These are phyloP conservation scores for Paraglomus brasilianum DNA, from an alignment of 192 early-diverging fungal genomes.

Conservation along the genomic window DNA sequence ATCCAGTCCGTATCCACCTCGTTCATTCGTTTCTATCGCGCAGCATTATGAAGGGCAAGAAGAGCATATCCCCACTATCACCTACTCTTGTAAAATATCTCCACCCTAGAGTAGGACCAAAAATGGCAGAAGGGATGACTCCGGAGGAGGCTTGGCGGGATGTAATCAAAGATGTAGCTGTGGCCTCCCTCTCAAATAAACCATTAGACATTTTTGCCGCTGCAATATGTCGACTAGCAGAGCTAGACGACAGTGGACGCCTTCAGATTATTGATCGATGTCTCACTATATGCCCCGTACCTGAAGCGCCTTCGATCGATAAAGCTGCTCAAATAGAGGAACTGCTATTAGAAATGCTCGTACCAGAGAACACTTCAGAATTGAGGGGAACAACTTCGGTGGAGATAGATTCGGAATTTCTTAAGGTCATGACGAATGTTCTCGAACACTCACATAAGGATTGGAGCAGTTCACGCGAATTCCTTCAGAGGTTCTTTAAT, in stretches of 20 bases:
- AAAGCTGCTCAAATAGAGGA: slow-evolving; percentile 4
- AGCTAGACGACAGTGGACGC: background rate
- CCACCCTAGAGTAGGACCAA: slow-evolving; percentile 21
- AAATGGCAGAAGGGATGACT: slow-evolving; percentile 1
- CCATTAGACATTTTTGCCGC: slow-evolving; percentile 16
- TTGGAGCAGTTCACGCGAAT: slow-evolving; percentile 24
- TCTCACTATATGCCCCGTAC: slow-evolving; percentile 13
- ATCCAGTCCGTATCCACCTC: too few relatives aligned
- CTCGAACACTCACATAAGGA: slow-evolving; percentile 26
- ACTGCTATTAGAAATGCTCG: background rate
- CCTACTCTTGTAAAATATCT: slow-evolving; percentile 16
- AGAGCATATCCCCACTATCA: slow-evolving; percentile 20
- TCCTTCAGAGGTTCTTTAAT: slow-evolving; percentile 21
- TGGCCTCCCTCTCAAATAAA: slow-evolving; percentile 7
- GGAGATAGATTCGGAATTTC: slow-evolving; percentile 8
- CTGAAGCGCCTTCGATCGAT: slow-evolving; percentile 2
- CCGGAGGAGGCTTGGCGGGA: slow-evolving; percentile 23
- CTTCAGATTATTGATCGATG: slow-evolving; percentile 10
- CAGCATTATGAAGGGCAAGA: background rate
- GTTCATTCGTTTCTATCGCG: too few relatives aligned
- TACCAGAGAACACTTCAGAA: background rate
- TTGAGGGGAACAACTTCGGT: background rate
- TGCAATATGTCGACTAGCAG: slow-evolving; percentile 13
- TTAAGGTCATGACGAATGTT: slow-evolving; percentile 5
- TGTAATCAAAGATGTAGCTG: slow-evolving; percentile 23